Evolutionary conservation across 352 stramenopile genomes (phyloP).

Genomic region (Pythium vanterpoolii): DNA sequence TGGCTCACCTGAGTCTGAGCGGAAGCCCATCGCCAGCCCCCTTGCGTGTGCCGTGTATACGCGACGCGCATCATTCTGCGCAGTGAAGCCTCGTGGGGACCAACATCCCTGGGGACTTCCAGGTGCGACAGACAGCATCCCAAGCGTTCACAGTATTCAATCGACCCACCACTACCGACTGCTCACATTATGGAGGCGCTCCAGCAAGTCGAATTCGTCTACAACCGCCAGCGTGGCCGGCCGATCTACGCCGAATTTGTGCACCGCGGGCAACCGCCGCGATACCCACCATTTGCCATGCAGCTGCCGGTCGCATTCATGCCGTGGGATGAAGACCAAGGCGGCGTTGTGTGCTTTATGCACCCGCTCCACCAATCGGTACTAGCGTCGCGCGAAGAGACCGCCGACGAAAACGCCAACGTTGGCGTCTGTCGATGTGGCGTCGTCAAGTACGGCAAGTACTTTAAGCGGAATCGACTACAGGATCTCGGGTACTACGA

Average conservation of each 20-base stretch:
- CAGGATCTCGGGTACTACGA: conserved; percentile 37
- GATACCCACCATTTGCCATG: conserved; percentile 67
- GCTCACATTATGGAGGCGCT: conserved; percentile 27
- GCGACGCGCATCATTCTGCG: conserved; percentile 25
- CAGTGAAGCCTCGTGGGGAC: background rate
- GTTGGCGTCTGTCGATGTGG: conserved; percentile 70
- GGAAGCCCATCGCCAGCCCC: conserved; percentile 6
- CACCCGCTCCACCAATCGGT: conserved; percentile 40
- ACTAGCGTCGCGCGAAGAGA: conserved; percentile 37
- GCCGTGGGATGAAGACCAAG: conserved; percentile 63
- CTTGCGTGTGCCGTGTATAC: conserved; percentile 1
- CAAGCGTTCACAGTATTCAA: background rate
- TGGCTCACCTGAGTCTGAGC: conserved; percentile 16
- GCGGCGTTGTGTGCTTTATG: conserved; percentile 63
- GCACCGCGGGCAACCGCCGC: conserved; percentile 64
- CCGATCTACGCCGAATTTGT: conserved; percentile 49
- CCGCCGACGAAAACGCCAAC: conserved; percentile 45
- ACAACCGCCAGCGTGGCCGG: conserved; percentile 64
- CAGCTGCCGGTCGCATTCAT: conserved; percentile 63
- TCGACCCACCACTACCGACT: background rate
- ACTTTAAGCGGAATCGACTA: conserved; percentile 49
- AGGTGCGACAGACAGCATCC: background rate
- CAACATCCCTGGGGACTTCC: background rate
- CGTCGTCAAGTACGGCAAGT: conserved; percentile 70
- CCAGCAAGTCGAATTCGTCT: conserved; percentile 67